phyloP scores from a whole-genome alignment of 495 filamentous ascomycete genomes.

The Aspergillus conjunctus region DNA sequence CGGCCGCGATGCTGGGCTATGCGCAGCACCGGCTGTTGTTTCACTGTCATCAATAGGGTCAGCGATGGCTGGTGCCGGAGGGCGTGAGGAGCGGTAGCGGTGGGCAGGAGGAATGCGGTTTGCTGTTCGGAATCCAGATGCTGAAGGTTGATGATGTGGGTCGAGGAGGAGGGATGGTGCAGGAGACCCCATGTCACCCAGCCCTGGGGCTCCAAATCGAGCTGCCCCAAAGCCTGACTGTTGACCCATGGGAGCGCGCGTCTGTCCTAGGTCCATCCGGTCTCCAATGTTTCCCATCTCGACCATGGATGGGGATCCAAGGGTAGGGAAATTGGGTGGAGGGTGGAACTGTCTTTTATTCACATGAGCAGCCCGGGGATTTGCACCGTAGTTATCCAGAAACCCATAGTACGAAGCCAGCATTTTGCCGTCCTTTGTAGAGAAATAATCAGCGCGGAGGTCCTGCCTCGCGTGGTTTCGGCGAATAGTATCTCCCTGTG shows the following conservation, averaged over 20 bases:
- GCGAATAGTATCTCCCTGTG: conserved; percentile 40
- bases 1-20: conserved; percentile 28
- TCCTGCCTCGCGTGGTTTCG: conserved; percentile 48
- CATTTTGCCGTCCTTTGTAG: conserved; percentile 96
- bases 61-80: conserved; percentile 33
- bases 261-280: conserved; percentile 49
- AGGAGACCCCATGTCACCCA: conserved; percentile 41
- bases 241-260: conserved; percentile 35
- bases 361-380: conserved; percentile 60
- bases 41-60: conserved; percentile 51
- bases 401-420: conserved; percentile 92
- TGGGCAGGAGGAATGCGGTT: conserved; percentile 51
- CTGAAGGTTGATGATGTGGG: conserved; percentile 80
- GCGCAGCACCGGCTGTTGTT: conserved; percentile 28
- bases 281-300: conserved; percentile 50
- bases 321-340: conserved; percentile 74
- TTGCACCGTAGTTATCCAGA: conserved; percentile 80
- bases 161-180: conserved; percentile 75
- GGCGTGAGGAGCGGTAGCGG: conserved; percentile 50
- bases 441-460: conserved; percentile 87
- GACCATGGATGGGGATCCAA: conserved; percentile 62
- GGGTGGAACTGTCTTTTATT: conserved; percentile 63
- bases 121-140: conserved; percentile 50
- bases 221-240: conserved; percentile 34
- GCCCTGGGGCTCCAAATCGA: conserved; percentile 32